A percentile compares a stretch with the other conserved stretches of the same genome.
These are phyloP conservation scores for Orbilia ellipsospora DNA, from an alignment of 2,329 filamentous ascomycete genomes.

Conservation along the genomic window DNA sequence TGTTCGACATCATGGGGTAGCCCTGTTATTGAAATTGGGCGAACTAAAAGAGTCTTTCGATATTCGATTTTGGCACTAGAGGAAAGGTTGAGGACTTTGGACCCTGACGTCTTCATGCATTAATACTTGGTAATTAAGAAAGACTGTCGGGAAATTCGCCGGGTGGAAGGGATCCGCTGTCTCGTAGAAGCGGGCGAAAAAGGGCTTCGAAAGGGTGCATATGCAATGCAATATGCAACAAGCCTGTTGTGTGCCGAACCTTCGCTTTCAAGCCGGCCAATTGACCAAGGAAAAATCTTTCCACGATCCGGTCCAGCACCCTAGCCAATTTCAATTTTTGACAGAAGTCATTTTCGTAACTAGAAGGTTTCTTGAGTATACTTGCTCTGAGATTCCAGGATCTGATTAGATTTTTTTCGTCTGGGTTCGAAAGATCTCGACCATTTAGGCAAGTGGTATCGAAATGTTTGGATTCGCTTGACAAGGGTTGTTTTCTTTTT, in stretches of 20 bases:
- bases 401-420: conserved; percentile 55
- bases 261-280: conserved; percentile 1
- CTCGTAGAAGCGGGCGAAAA: conserved; percentile 33
- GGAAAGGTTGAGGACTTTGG: conserved; percentile 10
- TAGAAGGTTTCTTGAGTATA: conserved; percentile 52
- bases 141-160: conserved; percentile 27
- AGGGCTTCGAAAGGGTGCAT: conserved; percentile 40
- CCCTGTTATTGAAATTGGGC: conserved; percentile 20
- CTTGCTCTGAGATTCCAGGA: conserved; percentile 26
- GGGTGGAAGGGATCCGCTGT: conserved; percentile 3
- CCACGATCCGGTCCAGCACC: no score
- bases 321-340: conserved; percentile 16
- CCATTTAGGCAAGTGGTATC: conserved; percentile 48
- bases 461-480: conserved; percentile 3
- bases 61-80: conserved; percentile 8
- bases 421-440: conserved; percentile 30
- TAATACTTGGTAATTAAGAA: conserved; percentile 4
- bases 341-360: conserved; percentile 18
- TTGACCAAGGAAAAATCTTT: not conserved
- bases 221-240: conserved; percentile 38
- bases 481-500: conserved; percentile 33
- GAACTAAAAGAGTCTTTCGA: conserved; percentile 2
- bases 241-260: conserved; percentile 38
- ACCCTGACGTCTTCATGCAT: conserved; percentile 46
- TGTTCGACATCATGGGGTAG: conserved; percentile 39